phyloP scores from a whole-genome alignment of 805 yeast genomes.

The Jamesozyma spencerorum region DNA sequence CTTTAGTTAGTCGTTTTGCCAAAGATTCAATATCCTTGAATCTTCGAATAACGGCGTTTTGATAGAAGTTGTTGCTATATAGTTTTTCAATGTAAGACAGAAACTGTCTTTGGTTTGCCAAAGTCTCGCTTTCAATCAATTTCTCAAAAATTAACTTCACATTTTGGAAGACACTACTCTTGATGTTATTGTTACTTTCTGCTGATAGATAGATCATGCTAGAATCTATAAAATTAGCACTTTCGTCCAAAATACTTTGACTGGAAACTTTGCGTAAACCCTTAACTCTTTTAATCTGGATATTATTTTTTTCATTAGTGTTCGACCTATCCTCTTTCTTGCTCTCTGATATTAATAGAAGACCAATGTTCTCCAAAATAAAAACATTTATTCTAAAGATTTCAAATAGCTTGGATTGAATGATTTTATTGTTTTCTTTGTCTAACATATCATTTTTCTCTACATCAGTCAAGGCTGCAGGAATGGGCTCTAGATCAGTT shows the following conservation, averaged over 20 bases:
- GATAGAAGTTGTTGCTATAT: slow-evolving; percentile 24
- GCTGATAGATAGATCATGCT: slow-evolving; percentile 7
- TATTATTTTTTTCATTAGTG: slow-evolving; percentile 12
- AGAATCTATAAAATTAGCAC: slow-evolving; percentile 26
- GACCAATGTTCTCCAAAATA: slow-evolving; percentile 67
- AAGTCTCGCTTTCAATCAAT: neutral
- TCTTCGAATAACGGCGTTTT: slow-evolving; percentile 51
- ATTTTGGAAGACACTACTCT: slow-evolving; percentile 40
- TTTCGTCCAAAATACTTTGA: slow-evolving; percentile 28
- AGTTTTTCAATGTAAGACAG: slow-evolving; percentile 17
- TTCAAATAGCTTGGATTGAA: slow-evolving; percentile 16
- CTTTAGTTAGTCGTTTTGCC: slow-evolving; percentile 75
- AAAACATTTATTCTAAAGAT: slow-evolving; percentile 43
- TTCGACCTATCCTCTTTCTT: neutral
- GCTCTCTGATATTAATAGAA: slow-evolving; percentile 35
- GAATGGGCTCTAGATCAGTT: neutral
- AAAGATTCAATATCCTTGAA: slow-evolving; percentile 83
- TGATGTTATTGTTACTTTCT: slow-evolving; percentile 23
- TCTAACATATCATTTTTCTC: neutral
- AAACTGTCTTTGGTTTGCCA: neutral
- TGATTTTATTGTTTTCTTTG: neutral
- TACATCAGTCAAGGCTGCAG: neutral
- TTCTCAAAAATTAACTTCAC: slow-evolving; percentile 14
- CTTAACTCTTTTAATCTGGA: slow-evolving; percentile 63
- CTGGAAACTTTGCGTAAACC: slow-evolving; percentile 51